Base-by-base conservation (phyloP, 164 flowering plant genomes). In the Aristolochia fimbriata region DNA sequence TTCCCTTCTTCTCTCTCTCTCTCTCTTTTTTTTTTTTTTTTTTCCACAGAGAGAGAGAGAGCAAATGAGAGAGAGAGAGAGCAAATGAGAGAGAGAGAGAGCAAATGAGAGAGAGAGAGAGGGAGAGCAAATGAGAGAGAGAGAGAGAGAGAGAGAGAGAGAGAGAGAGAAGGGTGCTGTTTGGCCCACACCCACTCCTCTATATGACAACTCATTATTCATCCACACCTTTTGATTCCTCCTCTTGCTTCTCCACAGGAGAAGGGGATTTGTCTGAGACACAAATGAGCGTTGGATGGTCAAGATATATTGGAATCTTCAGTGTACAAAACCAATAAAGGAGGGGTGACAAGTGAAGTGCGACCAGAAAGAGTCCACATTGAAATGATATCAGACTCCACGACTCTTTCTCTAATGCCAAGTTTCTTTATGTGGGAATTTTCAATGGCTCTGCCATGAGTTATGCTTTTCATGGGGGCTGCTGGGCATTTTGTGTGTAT, bases 391-490 rank as follows among this genome's bases (percentile, higher is more conserved):
- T 72, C 70, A 55, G 23, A 46, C 47, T 47, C 53, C 48, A 22
- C 17, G 30, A 15, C 2, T 17, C 37, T 10, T 22, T 47, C 43
- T 22, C 48, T 47, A 62, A 47, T 63, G 66, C 27, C 27, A 37
- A 12, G 24, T 59, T 60, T 47, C 68, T 62, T 67, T 66, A 27
- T 65, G 73, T 69, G 73, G 70, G 79, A 71, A 69, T 78, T n/a
- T 70, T 71, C 74, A 71, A 78, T 75, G 79, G 66, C 58, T 63
- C 63, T 65, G 68, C 67, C 60, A 70, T 76, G 66, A 62, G 62
- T 58, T 63, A 10, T 61, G 20, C 55, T 60, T 51, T 62, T 20
- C 19, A 20, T n/a, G 47, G 63, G 9, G 20, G n/a, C n/a, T n/a
- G n/a, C 57, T 58, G 62, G 60, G 68, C n/a, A 65, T 62, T 68